Evolutionary conservation across 2,329 filamentous ascomycete genomes (phyloP).

Genomic region (Neospermospora avenae): DNA sequence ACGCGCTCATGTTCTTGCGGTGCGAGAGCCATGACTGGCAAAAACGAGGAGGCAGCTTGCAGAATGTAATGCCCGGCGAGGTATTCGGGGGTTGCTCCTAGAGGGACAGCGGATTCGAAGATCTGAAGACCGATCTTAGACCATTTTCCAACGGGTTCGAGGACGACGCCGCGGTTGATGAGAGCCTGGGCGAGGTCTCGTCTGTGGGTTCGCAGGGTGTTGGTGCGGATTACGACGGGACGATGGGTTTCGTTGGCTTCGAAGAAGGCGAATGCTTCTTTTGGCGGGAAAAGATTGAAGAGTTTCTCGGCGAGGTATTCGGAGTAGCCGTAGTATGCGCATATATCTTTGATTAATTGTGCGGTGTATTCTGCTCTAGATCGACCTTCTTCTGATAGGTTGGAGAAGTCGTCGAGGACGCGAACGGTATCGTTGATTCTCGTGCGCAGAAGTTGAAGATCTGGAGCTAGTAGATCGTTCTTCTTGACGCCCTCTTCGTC

Average conservation of each 20-base stretch:
- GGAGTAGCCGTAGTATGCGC: constrained; percentile 95
- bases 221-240: constrained; percentile 93
- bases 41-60: constrained; percentile 92
- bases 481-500: constrained; percentile 58
- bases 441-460: constrained; percentile 82
- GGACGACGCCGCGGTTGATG: constrained; percentile 92
- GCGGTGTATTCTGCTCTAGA: constrained; percentile 85
- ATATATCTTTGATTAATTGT: constrained; percentile 87
- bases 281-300: constrained; percentile 84
- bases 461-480: constrained; percentile 71
- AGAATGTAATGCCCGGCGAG: constrained; percentile 97
- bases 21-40: constrained; percentile 95
- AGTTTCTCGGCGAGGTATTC: constrained; percentile 95
- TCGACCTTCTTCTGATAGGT: constrained; percentile 73
- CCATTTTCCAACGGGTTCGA: constrained; percentile 98
- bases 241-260: constrained; percentile 95
- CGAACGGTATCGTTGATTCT: constrained; percentile 92
- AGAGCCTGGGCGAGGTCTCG: constrained; percentile 85
- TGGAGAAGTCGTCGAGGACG: constrained; percentile 83
- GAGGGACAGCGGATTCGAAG: constrained; percentile 76
- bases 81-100: constrained; percentile 96
- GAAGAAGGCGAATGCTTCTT: constrained; percentile 96
- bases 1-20: constrained; percentile 90
- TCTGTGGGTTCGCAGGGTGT: constrained; percentile 77
- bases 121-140: constrained; percentile 96